Evolutionary conservation across 176 grass and related monocot genomes (phyloP).

Genomic region (Zea mays): Zm-B73-REFERENCE-NAM-5.0 NC_050101.1:31939501-31940000

Average conservation of each 20-base stretch:
- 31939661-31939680: background rate
- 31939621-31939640: constrained; percentile 8
- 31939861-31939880: constrained; percentile 79
- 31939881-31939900: constrained; percentile 72
- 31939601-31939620: background rate
- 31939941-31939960: constrained; percentile 66
- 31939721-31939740: background rate
- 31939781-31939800: background rate
- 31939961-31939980: constrained; percentile 98
- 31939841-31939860: constrained; percentile 43
- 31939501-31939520: too few species aligned
- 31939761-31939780: background rate
- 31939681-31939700: background rate
- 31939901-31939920: constrained; percentile 39
- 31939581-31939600: background rate
- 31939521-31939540: too few species aligned
- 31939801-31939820: background rate
- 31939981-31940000: constrained; percentile 93
- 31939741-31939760: background rate
- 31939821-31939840: constrained; percentile 20
- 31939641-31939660: background rate
- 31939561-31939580: too few species aligned
- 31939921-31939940: constrained; percentile 47
- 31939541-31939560: too few species aligned
- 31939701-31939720: background rate